Evolutionary conservation across 768 basidiomycete genomes (phyloP), one percentile per base, ranked within the genome.

Genomic region (Collybia nuda): DNA sequence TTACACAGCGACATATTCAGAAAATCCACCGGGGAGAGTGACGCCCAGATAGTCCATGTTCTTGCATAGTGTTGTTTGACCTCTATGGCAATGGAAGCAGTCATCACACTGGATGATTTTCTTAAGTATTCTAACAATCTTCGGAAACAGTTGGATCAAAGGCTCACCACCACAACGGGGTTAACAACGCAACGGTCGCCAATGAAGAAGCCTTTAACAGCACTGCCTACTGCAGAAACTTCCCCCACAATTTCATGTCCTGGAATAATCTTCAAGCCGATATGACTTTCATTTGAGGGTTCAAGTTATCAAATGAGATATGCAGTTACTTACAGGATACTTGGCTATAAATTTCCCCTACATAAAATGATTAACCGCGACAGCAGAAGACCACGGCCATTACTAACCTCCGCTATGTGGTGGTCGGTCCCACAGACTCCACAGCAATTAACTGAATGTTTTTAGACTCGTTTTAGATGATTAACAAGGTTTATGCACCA

Each of bases 51-150:
- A 76, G 38, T 77, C 70, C 64, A 88, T 88, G 66, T 85, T 78
- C 61, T 89, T 85, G 61, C 88, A 90, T 48, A 88, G 66, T 6
- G 88, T 70, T 32, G 77, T 70, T 58, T 85, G 70, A 15, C 87
- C 86, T 28, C 84, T 78, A 32, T 86, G 78, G 61, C 88, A 89
- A 66, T 79, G 88, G 68, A 88, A 87, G 63, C 88, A 90, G 52
- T 70, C 69, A 49, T 76, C 74, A 7, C 51, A 57, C 62, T 78
- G 69, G 15, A n/a, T n/a, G n/a, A n/a, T n/a, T n/a, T n/a, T 11
- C 15, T 23, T 2, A 19, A 8, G 12, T 45, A 14, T 22, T 37
- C 36, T n/a, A 29, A 23, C 32, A 12, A 22, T 3, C 14, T 5
- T 45, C 36, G 40, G 1, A 5, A n/a, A 12, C 12, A 29, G n/a